Base-by-base conservation (phyloP, 164 flowering plant species). In the Santalum album region DNA sequence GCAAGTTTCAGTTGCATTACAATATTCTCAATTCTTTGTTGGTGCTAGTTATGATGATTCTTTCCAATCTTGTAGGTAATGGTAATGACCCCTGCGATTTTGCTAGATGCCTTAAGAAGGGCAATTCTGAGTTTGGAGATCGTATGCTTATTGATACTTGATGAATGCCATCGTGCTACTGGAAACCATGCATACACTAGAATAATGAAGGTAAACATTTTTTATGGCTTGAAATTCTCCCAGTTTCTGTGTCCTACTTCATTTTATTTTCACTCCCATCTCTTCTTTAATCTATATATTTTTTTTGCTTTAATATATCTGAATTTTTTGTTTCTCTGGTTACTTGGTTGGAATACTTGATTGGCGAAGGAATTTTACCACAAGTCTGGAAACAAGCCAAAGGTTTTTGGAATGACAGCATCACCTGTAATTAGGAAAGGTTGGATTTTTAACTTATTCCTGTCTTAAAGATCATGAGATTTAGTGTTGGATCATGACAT, bases 381-480 rank as follows among this genome's bases (percentile, higher is more conserved):
- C 69, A 81, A 65, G 58, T 53, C 68, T 48, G 42, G 36, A 14
- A 60, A 62, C 62, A 84, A 69, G 67, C 95, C 97, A 29, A 87
- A 79, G 74, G 67, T 90, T 51, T 85, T 90, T 76, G 97, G 97
- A 59, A 80, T 84, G 94, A 90, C 97, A 23, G 90, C 95, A 40
- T 87, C 95, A 22, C 86, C 89, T 40, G 85, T 84, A 39, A 56
- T 65, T 48, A 73, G 70, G 49, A 90, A 81, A 81, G 97, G 97
- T 73, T 29, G 9, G 68, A 64, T 54, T 34, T 17, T 39, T 45
- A 23, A 36, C n/a, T 15, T 39, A 17, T 38, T 38, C 0, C 4
- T 9, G 6, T 9, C 9, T 29, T 27, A 18, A 42, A 42, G 45
- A 42, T 9, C 16, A 17, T 42, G 6, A 42, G 45, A n/a, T 17